Evolutionary conservation across 75 land plant genomes (phyloP).

Genomic region (Pinus albicaulis): DNA sequence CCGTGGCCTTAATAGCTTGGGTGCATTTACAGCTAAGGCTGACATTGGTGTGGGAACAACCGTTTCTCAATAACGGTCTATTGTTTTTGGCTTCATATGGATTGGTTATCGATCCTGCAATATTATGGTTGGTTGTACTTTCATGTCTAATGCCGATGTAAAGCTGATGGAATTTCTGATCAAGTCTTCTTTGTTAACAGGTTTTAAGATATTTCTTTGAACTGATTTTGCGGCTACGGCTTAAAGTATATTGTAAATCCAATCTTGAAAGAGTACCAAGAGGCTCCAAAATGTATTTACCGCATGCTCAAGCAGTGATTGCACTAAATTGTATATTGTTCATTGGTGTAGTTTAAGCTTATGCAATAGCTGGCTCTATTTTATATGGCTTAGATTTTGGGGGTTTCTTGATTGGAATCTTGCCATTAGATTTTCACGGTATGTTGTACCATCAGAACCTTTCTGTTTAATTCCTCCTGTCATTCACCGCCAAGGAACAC

Average conservation of each 20-base stretch:
- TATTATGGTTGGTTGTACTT: not conserved
- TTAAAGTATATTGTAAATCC: not conserved
- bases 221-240: constrained; percentile 8
- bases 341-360: constrained; percentile 1
- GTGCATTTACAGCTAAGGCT: not conserved
- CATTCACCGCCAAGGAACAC: not conserved
- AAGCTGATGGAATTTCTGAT: not conserved
- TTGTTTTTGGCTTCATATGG: not conserved
- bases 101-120: not conserved
- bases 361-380: not conserved
- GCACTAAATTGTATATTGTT: constrained; percentile 1
- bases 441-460: not conserved
- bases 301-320: constrained; percentile 1
- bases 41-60: not conserved
- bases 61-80: not conserved
- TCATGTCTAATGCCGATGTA: not conserved
- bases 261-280: constrained; percentile 3
- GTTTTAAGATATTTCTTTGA: constrained; percentile 5
- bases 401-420: not conserved
- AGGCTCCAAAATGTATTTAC: not conserved
- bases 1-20: not conserved
- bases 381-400: not conserved
- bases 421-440: not conserved
- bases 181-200: constrained; percentile 5
- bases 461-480: not conserved